These are phyloP conservation scores for Hypomontagnella submonticulosa DNA, from an alignment of 495 filamentous ascomycete species.

Conservation along the genomic window DNA sequence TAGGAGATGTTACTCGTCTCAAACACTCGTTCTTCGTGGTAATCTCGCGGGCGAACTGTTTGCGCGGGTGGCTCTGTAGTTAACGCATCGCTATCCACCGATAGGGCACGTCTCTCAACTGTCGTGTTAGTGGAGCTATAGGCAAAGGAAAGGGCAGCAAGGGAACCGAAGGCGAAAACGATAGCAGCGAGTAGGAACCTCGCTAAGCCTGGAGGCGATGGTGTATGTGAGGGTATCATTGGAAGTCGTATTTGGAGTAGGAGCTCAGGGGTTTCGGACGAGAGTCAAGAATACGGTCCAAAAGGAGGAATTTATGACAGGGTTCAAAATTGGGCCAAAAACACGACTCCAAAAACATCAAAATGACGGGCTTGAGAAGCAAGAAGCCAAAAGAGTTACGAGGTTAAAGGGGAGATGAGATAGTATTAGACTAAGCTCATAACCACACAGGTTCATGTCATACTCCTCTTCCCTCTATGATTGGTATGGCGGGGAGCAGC, in stretches of 20 bases:
- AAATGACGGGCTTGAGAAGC: slow-evolving; percentile 28
- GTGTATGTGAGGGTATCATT: slow-evolving; percentile 30
- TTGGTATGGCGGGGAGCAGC: slow-evolving; percentile 8
- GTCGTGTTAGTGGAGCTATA: not conserved
- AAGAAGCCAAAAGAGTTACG: slow-evolving; percentile 21
- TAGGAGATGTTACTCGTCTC: slow-evolving; percentile 14
- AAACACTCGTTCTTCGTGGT: slow-evolving; percentile 19
- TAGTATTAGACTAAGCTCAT: not conserved
- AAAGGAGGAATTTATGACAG: slow-evolving; percentile 14
- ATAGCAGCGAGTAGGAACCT: slow-evolving; percentile 24
- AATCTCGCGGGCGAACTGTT: not conserved
- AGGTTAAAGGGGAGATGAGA: slow-evolving; percentile 6
- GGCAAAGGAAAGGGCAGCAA: slow-evolving; percentile 18
- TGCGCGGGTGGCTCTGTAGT: not conserved
- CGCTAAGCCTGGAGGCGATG: slow-evolving; percentile 23
- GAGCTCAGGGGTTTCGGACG: not conserved
- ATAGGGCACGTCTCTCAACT: slow-evolving; percentile 4
- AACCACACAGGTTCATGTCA: too few species aligned
- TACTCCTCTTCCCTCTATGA: not conserved
- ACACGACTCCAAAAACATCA: slow-evolving; percentile 50
- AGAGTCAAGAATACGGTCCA: slow-evolving; percentile 18
- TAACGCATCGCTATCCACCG: not conserved
- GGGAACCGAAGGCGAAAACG: slow-evolving; percentile 23
- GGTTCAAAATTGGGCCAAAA: slow-evolving; percentile 46
- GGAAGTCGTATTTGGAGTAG: not conserved